Base-by-base conservation (phyloP, 768 basidiomycete genomes). In the Chalciporus chontae region DNA sequence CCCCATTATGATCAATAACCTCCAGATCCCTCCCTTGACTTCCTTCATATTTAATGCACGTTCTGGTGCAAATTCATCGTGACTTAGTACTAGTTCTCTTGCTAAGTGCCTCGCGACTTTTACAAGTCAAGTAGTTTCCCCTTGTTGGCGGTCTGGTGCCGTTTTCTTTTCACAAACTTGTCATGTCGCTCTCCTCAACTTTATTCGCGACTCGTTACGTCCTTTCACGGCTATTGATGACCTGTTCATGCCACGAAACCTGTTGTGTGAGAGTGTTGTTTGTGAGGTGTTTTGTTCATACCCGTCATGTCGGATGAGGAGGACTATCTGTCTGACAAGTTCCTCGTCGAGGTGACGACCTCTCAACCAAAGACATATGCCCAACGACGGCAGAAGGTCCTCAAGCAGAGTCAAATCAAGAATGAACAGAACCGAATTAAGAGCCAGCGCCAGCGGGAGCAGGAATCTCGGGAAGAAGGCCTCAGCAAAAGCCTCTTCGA, bases 241-340 rank as follows among this genome's bases (percentile, higher is more conserved):
- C 53, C 46, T 29, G 42, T 60, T 63, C 44, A 68, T 45, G 56
- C 45, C 43, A 29, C 2, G 45, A 43, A 27, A 24, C 10, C 18
- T 29, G 31, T 9, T 15, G 39, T 19, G 49, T 50, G 37, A 52
- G 46, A 42, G 54, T 8, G 8, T 50, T 34, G 26, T 34, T 48
- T 52, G 40, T 55, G 47, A 31, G 41, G 41, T 56, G 54, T 66
- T 69, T n/a, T 64, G 51, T 46, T 52, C 52, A 21, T 21, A 21
- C 21, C 21, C 34, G 47, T 45, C 55, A 89, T 87, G 86, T 81
- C 83, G 45, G 80, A 80, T 54, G 81, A 79, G 51, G 90, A 92
- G 60, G 89, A 93, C 71, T 94, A 93, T 63, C 78, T 94, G 44
- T 91, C 90, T 27, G 88, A 91, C 74, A 92, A 90, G 62, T 93